These are phyloP conservation scores for Boeremia exigua DNA, from an alignment of 2,329 filamentous ascomycete species.

Conservation along the genomic window DNA sequence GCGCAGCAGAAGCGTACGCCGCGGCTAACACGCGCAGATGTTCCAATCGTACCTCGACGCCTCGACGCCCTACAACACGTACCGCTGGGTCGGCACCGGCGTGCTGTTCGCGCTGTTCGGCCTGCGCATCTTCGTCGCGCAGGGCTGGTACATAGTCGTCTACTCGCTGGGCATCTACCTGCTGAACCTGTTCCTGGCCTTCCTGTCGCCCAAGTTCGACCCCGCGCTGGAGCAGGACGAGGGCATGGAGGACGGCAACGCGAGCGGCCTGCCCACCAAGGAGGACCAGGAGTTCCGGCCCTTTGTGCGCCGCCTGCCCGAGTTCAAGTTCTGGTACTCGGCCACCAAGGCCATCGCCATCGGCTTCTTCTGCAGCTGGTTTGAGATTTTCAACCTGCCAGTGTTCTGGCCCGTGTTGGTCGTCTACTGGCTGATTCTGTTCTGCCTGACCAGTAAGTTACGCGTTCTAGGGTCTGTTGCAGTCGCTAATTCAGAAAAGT, in stretches of 20 bases:
- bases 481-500: constrained; percentile 65
- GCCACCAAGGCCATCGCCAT: constrained; percentile 87
- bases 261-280: constrained; percentile 86
- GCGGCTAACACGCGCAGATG: constrained; percentile 63
- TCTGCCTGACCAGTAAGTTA: constrained; percentile 92
- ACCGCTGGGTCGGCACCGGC: constrained; percentile 89
- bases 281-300: constrained; percentile 97
- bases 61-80: constrained; percentile 85
- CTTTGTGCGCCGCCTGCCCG: constrained; percentile 92
- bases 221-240: constrained; percentile 94
- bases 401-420: constrained; percentile 99
- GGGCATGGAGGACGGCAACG: constrained; percentile 88
- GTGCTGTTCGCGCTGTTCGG: constrained; percentile 80
- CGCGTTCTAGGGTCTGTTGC: too few relatives aligned
- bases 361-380: constrained; percentile 88
- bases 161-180: constrained; percentile 99
- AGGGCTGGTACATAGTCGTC: constrained; percentile 99
- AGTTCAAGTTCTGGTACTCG: constrained; percentile 99
- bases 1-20: too few relatives aligned
- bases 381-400: constrained; percentile 91
- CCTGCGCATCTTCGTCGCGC: constrained; percentile 84
- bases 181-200: constrained; percentile 97
- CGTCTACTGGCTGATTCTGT: constrained; percentile 98
- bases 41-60: constrained; percentile 95
- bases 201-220: constrained; percentile 98